A percentile compares a stretch with the other conserved stretches of the same genome.
These are phyloP conservation scores for Verticillium longisporum DNA, from an alignment of 2,329 filamentous ascomycete genomes.

Conservation along the genomic window DNA sequence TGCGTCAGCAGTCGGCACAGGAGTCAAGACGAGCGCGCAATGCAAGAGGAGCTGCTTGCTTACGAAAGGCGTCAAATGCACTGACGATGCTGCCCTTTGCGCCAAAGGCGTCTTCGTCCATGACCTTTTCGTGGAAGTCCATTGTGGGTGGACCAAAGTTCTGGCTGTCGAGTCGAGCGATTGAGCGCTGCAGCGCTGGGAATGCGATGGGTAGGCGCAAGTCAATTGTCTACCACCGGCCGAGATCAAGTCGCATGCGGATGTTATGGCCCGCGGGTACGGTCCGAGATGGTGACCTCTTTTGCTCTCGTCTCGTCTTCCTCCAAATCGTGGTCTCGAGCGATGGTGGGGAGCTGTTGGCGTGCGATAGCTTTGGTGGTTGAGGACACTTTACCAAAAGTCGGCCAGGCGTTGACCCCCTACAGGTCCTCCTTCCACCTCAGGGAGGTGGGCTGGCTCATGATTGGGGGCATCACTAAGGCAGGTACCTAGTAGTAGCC, in stretches of 20 bases:
- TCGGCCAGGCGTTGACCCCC: background rate
- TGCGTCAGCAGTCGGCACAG: constrained; percentile 8
- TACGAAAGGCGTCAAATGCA: constrained; percentile 97
- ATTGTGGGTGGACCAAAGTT: background rate
- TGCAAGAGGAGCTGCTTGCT: constrained; percentile 21
- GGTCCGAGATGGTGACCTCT: background rate
- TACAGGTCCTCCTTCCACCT: background rate
- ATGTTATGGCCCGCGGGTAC: background rate
- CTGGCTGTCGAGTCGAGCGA: background rate
- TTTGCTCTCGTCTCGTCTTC: background rate
- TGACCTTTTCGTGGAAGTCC: background rate
- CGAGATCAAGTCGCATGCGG: background rate
- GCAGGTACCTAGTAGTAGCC: background rate
- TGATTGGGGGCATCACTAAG: constrained; percentile 10
- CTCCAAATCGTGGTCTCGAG: background rate
- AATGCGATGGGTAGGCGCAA: background rate
- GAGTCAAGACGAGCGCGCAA: background rate
- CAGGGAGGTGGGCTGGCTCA: background rate
- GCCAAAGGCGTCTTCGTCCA: constrained; percentile 76
- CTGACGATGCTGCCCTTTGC: constrained; percentile 65
- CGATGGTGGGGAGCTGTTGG: background rate
- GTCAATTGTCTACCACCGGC: background rate
- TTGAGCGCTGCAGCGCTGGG: background rate
- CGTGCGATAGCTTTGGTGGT: background rate
- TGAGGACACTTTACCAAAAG: constrained; percentile 14